Conservation (phyloP, 352 stramenopile genomes). For the Discostella stelligera region DNA sequence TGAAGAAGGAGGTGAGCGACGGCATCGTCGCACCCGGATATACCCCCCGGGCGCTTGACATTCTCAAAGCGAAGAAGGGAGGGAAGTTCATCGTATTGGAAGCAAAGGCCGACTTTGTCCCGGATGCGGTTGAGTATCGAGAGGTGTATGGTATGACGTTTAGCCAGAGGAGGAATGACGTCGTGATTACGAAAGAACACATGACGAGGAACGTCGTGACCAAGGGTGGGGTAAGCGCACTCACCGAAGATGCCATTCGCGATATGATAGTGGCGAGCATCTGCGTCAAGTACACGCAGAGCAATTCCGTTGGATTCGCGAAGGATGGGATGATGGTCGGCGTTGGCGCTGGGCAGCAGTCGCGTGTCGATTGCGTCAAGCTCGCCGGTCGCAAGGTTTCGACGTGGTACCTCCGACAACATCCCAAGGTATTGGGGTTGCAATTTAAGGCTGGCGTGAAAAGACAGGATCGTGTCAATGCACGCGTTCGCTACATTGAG, state of each 20-base stretch:
- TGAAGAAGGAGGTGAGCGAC: constrained; percentile 99
- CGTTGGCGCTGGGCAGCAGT: constrained; percentile 99
- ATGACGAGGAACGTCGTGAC: constrained; percentile 88
- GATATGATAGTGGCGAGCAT: constrained; percentile 99
- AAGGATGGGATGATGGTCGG: constrained; percentile 99
- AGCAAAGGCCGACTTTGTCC: constrained; percentile 88
- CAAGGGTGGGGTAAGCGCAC: constrained; percentile 79
- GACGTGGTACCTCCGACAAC: constrained; percentile 98
- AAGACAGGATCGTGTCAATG: constrained; percentile 98
- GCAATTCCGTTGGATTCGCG: constrained; percentile 98
- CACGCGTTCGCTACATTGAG: constrained; percentile 99
- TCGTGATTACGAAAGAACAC: constrained; percentile 91
- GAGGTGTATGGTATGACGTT: constrained; percentile 99
- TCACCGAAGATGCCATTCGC: constrained; percentile 90
- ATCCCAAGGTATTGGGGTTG: constrained; percentile 91
- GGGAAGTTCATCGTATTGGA: constrained; percentile 99
- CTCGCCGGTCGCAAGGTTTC: constrained; percentile 96
- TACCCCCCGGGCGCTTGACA: constrained; percentile 94
- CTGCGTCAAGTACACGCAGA: constrained; percentile 99
- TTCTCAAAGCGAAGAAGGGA: constrained; percentile 98
- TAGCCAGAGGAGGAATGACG: constrained; percentile 97
- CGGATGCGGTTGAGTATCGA: constrained; percentile 93
- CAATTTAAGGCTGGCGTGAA: constrained; percentile 97
- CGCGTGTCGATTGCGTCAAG: constrained; percentile 99
- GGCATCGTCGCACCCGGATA: constrained; percentile 99